A percentile compares a stretch with the other conserved stretches of the same genome.
Conservation (phyloP, 1,284 basidiomycete species). For the Ganoderma lingzhi region DNA sequence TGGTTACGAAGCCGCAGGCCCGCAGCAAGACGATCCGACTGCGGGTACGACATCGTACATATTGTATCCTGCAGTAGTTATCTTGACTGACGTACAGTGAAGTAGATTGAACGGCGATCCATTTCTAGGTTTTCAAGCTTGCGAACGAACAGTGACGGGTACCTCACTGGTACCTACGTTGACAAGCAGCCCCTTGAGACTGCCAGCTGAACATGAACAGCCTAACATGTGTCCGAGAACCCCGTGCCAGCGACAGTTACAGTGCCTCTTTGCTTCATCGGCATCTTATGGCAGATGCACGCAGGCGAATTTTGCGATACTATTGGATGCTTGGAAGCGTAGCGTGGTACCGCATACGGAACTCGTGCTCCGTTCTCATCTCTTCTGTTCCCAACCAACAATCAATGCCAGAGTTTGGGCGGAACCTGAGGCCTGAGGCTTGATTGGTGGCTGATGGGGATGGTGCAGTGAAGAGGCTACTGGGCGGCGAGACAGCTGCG, state of each 20-base stretch:
- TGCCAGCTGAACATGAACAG: background rate
- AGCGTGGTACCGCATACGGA: too few species aligned
- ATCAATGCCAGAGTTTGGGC: background rate
- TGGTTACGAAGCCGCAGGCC: background rate
- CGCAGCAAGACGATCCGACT: conserved; percentile 1
- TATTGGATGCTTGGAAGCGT: background rate
- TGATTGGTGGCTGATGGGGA: background rate
- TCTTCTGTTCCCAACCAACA: background rate
- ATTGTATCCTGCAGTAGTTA: too few species aligned
- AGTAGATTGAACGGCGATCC: background rate
- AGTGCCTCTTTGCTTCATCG: background rate
- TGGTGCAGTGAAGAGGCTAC: background rate
- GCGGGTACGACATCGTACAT: background rate
- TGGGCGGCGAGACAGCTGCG: background rate
- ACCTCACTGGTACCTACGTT: background rate
- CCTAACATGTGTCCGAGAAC: background rate
- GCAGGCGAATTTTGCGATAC: background rate
- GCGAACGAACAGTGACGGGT: background rate
- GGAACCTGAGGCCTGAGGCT: background rate
- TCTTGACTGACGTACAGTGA: background rate
- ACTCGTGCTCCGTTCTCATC: background rate
- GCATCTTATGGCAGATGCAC: background rate
- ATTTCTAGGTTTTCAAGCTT: background rate
- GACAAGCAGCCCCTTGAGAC: background rate
- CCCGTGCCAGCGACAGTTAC: background rate